Base-by-base conservation (phyloP, 1,284 basidiomycete species). In the Cerioporus squamosus region DNA sequence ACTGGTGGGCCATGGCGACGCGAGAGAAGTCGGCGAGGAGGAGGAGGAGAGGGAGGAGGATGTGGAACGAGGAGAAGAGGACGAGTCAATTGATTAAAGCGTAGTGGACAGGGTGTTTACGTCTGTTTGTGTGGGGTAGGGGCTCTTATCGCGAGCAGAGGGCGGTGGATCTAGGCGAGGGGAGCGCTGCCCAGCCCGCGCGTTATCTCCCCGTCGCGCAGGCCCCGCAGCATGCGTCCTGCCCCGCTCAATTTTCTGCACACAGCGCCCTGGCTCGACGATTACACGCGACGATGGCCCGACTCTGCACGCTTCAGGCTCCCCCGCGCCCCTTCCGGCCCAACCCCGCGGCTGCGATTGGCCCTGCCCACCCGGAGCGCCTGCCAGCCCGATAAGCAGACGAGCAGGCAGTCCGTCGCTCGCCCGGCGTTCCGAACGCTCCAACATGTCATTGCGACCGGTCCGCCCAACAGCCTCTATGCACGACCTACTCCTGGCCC, bases 1-100 rank as follows among this genome's bases (percentile, higher is more conserved):
- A 93, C 61, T 70, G 31, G 33, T 59, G 51, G 47, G 62, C 70
- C 67, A 75, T 75, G 59, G 70, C 22, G 60, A 52, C 44, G 42
- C 26, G 26, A 58, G 44, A 63, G 53, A 61, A 57, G 45, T 66
- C 53, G 55, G 57, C 53, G 49, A 60, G 55, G 55, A 66, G 57
- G 57, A 39, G 59, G 53, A 63, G 60, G 46, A 44, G 55, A 64
- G 61, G 44, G 56, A 52, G 59, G 63, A 57, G 64, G 61, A 52
- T 48, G 56, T 55, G 60, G 59, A 55, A 43, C 51, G 59, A 55
- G 53, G 38, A 44, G 22, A 39, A 23, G 26, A 43, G 2, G 43
- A 33, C 48, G 60, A 64, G 60, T 58, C 56, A 57, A 51, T 51
- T 59, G 50, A 62, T 55, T 57, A 55, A 55, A 58, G 51, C 45